phyloP scores from a whole-genome alignment of 371 early-diverging fungal species.

The Mucor velutinosus region DNA sequence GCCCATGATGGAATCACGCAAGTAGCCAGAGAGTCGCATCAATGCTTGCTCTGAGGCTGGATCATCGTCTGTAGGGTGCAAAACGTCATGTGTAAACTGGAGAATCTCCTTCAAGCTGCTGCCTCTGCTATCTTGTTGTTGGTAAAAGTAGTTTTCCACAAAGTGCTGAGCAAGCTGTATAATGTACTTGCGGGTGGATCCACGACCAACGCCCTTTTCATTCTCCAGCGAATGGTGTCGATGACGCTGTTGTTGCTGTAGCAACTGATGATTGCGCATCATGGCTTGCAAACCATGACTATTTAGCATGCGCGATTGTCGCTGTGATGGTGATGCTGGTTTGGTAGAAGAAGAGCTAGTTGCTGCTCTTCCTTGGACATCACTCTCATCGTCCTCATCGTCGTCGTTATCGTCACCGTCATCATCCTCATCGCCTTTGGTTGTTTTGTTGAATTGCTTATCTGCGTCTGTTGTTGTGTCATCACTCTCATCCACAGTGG shows the following conservation, averaged over 20 bases:
- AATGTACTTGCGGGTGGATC: constrained; percentile 39
- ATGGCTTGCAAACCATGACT: constrained; percentile 32
- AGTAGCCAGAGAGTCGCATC: constrained; percentile 26
- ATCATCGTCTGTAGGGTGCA: constrained; percentile 12
- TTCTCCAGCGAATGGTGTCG: constrained; percentile 7
- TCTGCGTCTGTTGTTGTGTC: constrained; percentile 7
- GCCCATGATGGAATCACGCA: constrained; percentile 44
- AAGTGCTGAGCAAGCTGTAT: constrained; percentile 37
- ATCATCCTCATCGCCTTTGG: constrained; percentile 1
- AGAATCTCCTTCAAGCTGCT: constrained; percentile 33
- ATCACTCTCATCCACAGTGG: constrained; percentile 17
- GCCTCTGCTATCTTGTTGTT: constrained; percentile 2
- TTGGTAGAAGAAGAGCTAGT: background rate
- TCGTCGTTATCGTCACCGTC: constrained; percentile 8
- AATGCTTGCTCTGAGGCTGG: constrained; percentile 15
- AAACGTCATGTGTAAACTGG: constrained; percentile 21
- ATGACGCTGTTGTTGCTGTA: constrained; percentile 12
- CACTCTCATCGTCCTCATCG: background rate
- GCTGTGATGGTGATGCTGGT: constrained; percentile 5
- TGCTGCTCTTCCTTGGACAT: constrained; percentile 12
- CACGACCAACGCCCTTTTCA: constrained; percentile 43
- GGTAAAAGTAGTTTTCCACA: constrained; percentile 18
- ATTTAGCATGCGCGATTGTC: constrained; percentile 25
- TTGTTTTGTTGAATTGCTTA: background rate
- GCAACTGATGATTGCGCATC: constrained; percentile 31